Evolutionary conservation across 768 basidiomycete genomes (phyloP).

Genomic region (Rhodocollybia butyracea): DNA sequence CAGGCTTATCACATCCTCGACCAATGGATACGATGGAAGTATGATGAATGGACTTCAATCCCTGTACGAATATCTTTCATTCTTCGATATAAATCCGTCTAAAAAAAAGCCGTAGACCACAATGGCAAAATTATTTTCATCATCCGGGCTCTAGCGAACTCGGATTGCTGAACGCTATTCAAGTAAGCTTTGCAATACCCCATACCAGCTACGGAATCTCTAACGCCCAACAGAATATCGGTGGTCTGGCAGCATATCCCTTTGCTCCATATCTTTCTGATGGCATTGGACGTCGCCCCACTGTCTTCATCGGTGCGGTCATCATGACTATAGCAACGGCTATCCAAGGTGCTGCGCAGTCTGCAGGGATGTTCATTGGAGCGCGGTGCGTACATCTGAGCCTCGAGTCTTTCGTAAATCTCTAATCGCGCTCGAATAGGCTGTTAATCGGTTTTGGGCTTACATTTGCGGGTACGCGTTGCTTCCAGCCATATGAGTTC

Average conservation of each 20-base stretch:
- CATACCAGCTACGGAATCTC: background rate
- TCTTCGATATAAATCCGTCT: background rate
- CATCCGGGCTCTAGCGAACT: conserved; percentile 54
- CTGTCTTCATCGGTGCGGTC: conserved; percentile 66
- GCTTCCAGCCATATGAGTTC: conserved; percentile 8
- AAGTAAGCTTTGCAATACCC: conserved; percentile 36
- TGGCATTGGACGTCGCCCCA: conserved; percentile 61
- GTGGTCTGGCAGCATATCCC: conserved; percentile 62
- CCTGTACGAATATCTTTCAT: conserved; percentile 22
- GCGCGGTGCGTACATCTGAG: conserved; percentile 48
- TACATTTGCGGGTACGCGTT: conserved; percentile 54
- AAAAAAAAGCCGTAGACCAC: conserved; percentile 14
- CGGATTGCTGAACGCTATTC: conserved; percentile 72
- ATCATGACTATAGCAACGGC: conserved; percentile 70
- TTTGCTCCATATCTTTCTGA: conserved; percentile 73
- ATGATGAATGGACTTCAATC: conserved; percentile 82
- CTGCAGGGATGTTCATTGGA: conserved; percentile 76
- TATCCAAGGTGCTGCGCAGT: conserved; percentile 66
- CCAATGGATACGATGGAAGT: conserved; percentile 73
- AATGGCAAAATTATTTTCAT: conserved; percentile 63
- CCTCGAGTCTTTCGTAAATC: background rate
- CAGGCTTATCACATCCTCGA: conserved; percentile 73
- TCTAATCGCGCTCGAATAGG: conserved; percentile 21
- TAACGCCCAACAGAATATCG: conserved; percentile 58
- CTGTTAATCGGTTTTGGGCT: conserved; percentile 78